Percentiles rank a stretch among this genome's conserved stretches.
phyloP scores from a whole-genome alignment of 2,329 filamentous ascomycete genomes.

The Elsinoe batatas region DNA sequence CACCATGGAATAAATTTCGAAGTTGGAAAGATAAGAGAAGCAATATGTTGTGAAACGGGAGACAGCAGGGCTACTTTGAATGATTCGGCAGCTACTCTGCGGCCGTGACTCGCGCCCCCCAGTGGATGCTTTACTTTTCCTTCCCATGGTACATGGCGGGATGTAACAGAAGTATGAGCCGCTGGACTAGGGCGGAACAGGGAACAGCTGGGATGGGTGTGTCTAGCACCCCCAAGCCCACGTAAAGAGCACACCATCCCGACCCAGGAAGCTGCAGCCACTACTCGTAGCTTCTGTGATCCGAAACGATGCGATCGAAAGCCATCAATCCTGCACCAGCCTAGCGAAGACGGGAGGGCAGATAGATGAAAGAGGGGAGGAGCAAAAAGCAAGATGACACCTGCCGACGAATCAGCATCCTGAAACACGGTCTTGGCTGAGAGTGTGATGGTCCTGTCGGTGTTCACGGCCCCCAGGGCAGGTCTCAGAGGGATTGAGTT shows the following conservation, averaged over 20 bases:
- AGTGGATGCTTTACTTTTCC: not conserved
- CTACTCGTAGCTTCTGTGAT: not conserved
- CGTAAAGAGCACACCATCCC: not conserved
- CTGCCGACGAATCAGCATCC: not conserved
- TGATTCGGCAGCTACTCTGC: not conserved
- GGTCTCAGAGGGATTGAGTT: constrained; percentile 5
- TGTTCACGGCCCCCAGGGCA: not conserved
- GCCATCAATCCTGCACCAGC: not conserved
- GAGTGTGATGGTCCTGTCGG: not conserved
- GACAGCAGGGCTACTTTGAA: not conserved
- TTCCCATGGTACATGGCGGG: not conserved
- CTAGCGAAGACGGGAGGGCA: not conserved
- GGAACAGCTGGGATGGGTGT: not conserved
- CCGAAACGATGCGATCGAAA: constrained; percentile 7
- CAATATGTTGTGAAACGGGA: constrained; percentile 1
- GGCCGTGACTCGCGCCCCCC: not conserved
- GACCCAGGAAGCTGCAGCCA: not conserved
- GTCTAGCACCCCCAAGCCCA: not conserved
- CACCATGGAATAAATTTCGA: not conserved
- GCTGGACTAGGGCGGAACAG: not conserved
- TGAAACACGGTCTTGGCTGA: constrained; percentile 5
- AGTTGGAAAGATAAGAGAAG: not conserved
- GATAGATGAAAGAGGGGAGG: not conserved
- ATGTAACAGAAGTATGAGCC: not conserved
- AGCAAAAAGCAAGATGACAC: constrained; percentile 3